Conservation (phyloP, 306 rosid species). For the Amphicarpaea edgeworthii region DNA sequence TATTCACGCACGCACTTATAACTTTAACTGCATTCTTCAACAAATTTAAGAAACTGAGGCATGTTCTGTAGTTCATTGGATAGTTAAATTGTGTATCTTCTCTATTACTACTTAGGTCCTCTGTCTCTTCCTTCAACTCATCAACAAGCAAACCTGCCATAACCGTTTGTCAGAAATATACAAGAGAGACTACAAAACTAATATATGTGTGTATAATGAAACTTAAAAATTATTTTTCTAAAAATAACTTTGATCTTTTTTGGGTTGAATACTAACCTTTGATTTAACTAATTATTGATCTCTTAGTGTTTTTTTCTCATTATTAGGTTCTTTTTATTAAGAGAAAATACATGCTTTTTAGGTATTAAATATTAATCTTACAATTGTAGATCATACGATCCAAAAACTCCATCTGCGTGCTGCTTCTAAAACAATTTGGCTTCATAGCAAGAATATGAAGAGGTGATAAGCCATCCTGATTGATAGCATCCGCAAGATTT, state of each 20-base stretch:
- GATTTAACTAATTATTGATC: no score
- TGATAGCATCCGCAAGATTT: constrained; percentile 10
- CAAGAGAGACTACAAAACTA: not conserved
- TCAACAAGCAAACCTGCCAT: constrained; percentile 43
- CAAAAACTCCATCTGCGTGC: constrained; percentile 32
- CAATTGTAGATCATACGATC: constrained; percentile 44
- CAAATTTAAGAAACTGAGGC: constrained; percentile 32
- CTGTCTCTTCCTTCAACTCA: constrained; percentile 36
- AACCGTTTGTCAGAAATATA: constrained; percentile 1
- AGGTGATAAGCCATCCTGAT: constrained; percentile 41
- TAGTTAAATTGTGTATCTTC: constrained; percentile 2
- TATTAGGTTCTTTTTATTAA: no score
- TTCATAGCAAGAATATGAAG: constrained; percentile 50
- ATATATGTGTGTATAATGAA: no score
- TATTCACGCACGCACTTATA: constrained; percentile 32
- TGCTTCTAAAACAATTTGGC: constrained; percentile 43
- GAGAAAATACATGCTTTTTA: no score
- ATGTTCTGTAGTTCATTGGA: constrained; percentile 41
- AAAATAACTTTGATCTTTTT: no score
- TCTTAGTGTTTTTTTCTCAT: no score
- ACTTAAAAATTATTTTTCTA: no score
- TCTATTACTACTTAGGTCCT: not conserved
- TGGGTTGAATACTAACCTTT: no score
- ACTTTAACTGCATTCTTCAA: constrained; percentile 29
- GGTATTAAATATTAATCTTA: constrained; percentile 15